Evolutionary conservation across 2,329 filamentous ascomycete genomes (phyloP).

Genomic region (Hypoxylon sp.): DNA sequence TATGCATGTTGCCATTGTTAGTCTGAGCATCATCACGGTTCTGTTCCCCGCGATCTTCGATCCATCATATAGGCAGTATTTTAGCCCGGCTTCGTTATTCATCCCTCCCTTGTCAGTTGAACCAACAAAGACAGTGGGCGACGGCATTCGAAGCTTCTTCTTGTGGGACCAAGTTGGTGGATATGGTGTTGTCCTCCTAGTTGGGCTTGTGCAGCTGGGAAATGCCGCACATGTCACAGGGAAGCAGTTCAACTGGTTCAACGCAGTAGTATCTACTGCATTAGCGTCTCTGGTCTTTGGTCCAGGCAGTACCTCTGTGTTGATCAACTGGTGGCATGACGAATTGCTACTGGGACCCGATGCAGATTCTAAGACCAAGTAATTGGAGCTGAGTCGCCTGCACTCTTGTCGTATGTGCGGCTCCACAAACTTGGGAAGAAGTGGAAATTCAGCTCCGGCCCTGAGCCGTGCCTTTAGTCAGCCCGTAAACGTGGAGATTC

Average conservation of each 20-base stretch:
- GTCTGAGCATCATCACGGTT: background rate
- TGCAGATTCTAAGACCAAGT: background rate
- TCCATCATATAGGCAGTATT: background rate
- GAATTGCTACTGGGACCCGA: background rate
- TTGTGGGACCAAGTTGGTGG: slow-evolving; percentile 1
- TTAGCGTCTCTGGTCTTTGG: background rate
- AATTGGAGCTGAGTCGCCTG: background rate
- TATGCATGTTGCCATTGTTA: slow-evolving; percentile 1
- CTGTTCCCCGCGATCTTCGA: slow-evolving; percentile 5
- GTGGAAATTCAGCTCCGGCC: background rate
- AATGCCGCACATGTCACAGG: background rate
- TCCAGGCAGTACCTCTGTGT: background rate
- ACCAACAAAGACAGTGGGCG: background rate
- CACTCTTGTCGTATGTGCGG: background rate
- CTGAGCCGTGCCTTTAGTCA: background rate
- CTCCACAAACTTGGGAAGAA: background rate
- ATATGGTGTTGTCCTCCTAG: background rate
- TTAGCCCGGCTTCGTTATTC: background rate
- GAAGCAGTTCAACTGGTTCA: background rate
- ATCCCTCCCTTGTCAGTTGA: background rate
- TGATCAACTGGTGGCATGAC: slow-evolving; percentile 1
- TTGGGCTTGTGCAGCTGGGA: background rate
- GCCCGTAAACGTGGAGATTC: background rate
- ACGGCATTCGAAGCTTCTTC: slow-evolving; percentile 2
- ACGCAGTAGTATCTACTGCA: background rate